These are phyloP conservation scores for Phyllosticta capitalensis DNA, from an alignment of 2,329 filamentous ascomycete genomes.

Conservation along the genomic window DNA sequence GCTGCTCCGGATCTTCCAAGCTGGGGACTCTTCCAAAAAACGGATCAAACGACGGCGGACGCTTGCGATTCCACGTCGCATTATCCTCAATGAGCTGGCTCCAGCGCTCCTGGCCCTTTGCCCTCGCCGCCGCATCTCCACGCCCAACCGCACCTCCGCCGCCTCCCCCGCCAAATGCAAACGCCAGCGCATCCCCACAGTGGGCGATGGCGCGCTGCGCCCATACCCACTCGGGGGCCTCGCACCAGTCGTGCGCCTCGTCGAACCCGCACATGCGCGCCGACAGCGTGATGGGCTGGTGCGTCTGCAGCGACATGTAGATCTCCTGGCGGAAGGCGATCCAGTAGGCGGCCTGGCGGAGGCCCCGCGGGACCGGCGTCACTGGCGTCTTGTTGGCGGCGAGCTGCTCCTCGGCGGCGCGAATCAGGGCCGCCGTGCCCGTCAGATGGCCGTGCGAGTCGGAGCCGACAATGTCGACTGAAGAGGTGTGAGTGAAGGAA, in stretches of 20 bases:
- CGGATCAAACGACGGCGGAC: conserved; percentile 27
- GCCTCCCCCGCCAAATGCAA: neutral
- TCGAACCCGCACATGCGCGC: neutral
- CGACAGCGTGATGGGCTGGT: conserved; percentile 12
- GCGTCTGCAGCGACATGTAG: conserved; percentile 18
- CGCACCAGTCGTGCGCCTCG: neutral
- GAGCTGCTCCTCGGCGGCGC: conserved; percentile 17
- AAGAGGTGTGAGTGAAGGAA: neutral
- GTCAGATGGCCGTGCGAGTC: conserved; percentile 30
- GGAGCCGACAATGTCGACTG: conserved; percentile 24
- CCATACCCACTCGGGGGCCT: conserved; percentile 5
- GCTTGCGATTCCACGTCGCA: conserved; percentile 21
- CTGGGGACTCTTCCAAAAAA: neutral
- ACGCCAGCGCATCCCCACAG: conserved; percentile 1
- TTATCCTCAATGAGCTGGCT: conserved; percentile 26
- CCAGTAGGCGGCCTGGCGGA: conserved; percentile 29
- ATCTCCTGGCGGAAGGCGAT: conserved; percentile 29
- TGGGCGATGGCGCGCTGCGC: conserved; percentile 6
- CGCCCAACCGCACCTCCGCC: neutral
- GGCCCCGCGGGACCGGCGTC: neutral
- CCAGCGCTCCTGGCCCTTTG: conserved; percentile 14
- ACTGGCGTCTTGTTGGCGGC: conserved; percentile 16
- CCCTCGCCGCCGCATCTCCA: neutral
- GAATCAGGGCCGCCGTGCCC: conserved; percentile 13
- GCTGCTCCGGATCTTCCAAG: neutral